Percentiles rank a stretch among this genome's conserved stretches.
phyloP scores from a whole-genome alignment of 2,329 filamentous ascomycete species.

The Colletotrichum filicis region DNA sequence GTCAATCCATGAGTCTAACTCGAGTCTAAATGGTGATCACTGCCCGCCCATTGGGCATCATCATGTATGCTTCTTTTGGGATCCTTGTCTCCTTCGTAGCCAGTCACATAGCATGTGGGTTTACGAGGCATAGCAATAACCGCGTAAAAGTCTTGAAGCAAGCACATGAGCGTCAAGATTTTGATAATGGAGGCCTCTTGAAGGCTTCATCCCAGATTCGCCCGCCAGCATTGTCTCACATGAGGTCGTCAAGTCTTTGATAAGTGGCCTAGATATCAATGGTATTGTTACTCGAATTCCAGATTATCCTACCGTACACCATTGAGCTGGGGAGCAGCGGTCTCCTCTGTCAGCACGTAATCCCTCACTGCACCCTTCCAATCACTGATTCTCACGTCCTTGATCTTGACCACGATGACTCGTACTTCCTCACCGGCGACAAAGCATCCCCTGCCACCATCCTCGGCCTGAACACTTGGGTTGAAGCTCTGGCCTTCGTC shows the following conservation, averaged over 20 bases:
- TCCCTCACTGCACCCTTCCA: conserved; percentile 96
- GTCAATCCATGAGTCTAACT: neutral
- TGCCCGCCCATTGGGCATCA: neutral
- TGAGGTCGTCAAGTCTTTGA: neutral
- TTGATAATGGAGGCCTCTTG: neutral
- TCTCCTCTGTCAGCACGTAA: conserved; percentile 64
- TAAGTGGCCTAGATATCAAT: neutral
- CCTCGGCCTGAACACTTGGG: conserved; percentile 53
- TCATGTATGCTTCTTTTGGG: neutral
- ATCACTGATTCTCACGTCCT: conserved; percentile 88
- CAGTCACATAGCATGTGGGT: neutral
- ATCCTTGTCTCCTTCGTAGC: neutral
- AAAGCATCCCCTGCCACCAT: conserved; percentile 72
- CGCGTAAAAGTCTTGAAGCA: neutral
- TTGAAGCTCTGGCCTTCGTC: conserved; percentile 59
- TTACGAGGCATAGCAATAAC: neutral
- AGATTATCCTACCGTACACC: conserved; percentile 45
- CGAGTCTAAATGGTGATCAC: neutral
- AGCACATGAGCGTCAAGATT: neutral
- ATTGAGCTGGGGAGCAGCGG: conserved; percentile 47
- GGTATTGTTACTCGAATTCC: neutral
- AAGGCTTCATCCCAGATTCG: no score
- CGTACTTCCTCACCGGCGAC: conserved; percentile 85
- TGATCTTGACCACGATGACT: conserved; percentile 87
- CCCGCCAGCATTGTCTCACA: neutral